A percentile compares a stretch with the other conserved stretches of the same genome.
Conservation (phyloP, 768 basidiomycete genomes). For the Coprinopsis strossmayeri region DNA sequence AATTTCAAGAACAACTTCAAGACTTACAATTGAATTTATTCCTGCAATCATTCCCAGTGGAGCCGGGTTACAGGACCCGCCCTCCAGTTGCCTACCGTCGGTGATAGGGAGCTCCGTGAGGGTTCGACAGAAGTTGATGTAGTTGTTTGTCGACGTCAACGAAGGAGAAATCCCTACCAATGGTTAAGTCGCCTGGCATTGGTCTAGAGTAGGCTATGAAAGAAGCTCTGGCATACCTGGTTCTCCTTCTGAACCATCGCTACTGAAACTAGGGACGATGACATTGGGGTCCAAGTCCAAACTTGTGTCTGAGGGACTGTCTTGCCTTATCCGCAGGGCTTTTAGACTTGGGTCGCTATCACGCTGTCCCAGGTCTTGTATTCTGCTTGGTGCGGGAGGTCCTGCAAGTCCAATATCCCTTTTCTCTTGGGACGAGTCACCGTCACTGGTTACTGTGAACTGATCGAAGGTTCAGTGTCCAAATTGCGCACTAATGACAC, state of each 20-base stretch:
- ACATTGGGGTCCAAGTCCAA: background rate
- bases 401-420: no score
- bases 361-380: no score
- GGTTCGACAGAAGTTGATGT: background rate
- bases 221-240: background rate
- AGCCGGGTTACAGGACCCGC: background rate
- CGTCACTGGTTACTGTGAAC: no score
- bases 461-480: no score
- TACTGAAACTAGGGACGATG: background rate
- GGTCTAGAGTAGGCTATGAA: background rate
- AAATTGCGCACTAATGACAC: no score
- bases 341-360: no score
- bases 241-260: background rate
- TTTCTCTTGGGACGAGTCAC: no score
- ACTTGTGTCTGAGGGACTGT: no score
- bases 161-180: background rate
- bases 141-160: background rate
- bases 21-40: no score
- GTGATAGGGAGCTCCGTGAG: background rate
- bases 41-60: background rate
- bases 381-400: no score
- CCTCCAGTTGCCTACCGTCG: background rate
- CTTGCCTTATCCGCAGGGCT: no score
- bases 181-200: background rate
- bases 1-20: no score